phyloP scores from a whole-genome alignment of 768 basidiomycete genomes.

The Panaeolus papilionaceus region DNA sequence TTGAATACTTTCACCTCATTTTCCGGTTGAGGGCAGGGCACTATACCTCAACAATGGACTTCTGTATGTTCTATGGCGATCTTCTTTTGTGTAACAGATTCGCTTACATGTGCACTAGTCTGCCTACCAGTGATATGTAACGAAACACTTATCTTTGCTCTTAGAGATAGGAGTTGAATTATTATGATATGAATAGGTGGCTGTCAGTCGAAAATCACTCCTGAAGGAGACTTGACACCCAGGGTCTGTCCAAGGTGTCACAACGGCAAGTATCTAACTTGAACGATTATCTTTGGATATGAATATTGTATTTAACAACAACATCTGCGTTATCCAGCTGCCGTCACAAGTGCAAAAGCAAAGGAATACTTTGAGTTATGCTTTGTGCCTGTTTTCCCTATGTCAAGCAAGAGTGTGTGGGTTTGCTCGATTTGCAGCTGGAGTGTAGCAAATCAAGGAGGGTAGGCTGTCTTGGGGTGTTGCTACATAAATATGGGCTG shows the following conservation, averaged over 20 bases:
- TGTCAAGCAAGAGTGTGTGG: slow-evolving; percentile 66
- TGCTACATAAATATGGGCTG: background rate
- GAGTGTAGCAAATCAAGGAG: slow-evolving; percentile 53
- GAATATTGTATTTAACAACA: slow-evolving; percentile 1
- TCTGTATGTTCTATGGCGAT: slow-evolving; percentile 19
- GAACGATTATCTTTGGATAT: background rate
- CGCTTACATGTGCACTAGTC: slow-evolving; percentile 21
- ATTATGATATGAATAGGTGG: slow-evolving; percentile 50
- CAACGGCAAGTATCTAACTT: slow-evolving; percentile 50
- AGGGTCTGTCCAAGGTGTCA: slow-evolving; percentile 72
- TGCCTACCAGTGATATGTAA: slow-evolving; percentile 34
- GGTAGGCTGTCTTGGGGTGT: slow-evolving; percentile 38
- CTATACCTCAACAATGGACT: slow-evolving; percentile 18
- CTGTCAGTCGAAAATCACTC: slow-evolving; percentile 59
- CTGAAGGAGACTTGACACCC: slow-evolving; percentile 55
- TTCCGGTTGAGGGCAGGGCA: no score
- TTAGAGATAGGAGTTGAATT: background rate
- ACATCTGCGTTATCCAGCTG: slow-evolving; percentile 35
- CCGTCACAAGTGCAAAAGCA: slow-evolving; percentile 62
- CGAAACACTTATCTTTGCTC: background rate
- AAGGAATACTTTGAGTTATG: slow-evolving; percentile 72
- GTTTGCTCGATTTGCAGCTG: slow-evolving; percentile 72
- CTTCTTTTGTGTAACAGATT: background rate
- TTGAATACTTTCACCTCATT: background rate
- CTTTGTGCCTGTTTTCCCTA: slow-evolving; percentile 69